Evolutionary conservation across 495 filamentous ascomycete species (phyloP).

Genomic region (Cercophora samala): DNA sequence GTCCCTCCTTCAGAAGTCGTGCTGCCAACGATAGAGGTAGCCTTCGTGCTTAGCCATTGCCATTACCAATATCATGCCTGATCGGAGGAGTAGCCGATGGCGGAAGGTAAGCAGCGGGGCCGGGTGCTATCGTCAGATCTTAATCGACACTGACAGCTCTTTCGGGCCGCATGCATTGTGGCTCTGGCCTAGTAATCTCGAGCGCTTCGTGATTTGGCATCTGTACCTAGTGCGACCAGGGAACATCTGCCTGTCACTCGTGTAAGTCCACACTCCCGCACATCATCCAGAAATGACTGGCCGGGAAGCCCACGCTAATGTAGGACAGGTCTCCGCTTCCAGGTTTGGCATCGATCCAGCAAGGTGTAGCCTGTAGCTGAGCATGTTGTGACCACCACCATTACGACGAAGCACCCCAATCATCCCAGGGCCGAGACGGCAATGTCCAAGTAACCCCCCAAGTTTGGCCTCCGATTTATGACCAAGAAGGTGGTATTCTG

Average conservation of each 20-base stretch:
- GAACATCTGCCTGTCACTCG: not conserved
- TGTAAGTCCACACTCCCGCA: conserved; percentile 1
- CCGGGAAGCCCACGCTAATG: conserved; percentile 13
- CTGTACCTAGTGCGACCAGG: not conserved
- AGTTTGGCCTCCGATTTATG: not conserved
- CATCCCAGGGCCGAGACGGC: not conserved
- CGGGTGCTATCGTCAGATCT: not conserved
- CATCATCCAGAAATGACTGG: conserved; percentile 11
- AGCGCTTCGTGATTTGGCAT: conserved; percentile 1
- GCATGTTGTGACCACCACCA: not conserved
- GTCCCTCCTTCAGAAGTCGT: not conserved
- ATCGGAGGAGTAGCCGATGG: not conserved
- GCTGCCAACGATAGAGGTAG: not conserved
- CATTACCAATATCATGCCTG: not conserved
- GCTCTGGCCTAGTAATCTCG: not conserved
- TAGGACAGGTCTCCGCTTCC: conserved; percentile 10
- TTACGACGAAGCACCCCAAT: not conserved
- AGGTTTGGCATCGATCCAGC: not conserved
- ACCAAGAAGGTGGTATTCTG: not conserved
- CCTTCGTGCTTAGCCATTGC: not conserved
- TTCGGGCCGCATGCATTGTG: conserved; percentile 1
- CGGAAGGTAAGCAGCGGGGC: not conserved
- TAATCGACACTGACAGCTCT: not conserved
- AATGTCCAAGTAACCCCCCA: no score
- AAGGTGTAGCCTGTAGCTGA: not conserved